A percentile compares a stretch with the other conserved stretches of the same genome.
These are phyloP conservation scores for Stemphylium vesicarium DNA, from an alignment of 2,329 filamentous ascomycete species.

Conservation along the genomic window DNA sequence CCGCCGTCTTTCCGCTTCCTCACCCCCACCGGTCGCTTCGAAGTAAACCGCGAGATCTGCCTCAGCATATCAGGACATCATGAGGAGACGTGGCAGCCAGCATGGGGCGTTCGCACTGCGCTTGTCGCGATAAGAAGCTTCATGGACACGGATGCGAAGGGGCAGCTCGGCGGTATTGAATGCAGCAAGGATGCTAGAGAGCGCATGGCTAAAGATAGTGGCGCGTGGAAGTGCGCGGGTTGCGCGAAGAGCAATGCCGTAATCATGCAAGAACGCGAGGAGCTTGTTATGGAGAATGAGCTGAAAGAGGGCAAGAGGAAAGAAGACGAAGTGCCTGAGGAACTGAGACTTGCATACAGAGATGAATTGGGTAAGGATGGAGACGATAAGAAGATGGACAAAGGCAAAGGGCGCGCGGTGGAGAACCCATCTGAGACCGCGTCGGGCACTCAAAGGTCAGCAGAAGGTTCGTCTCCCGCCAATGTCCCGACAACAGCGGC, in stretches of 20 bases:
- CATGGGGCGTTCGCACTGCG: conserved; percentile 94
- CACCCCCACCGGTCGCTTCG: conserved; percentile 90
- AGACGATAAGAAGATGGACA: conserved; percentile 21
- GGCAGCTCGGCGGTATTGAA: conserved; percentile 90
- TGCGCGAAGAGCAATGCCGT: conserved; percentile 77
- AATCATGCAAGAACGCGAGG: conserved; percentile 74
- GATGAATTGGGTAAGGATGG: conserved; percentile 67
- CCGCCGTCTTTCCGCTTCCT: conserved; percentile 96
- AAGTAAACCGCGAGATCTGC: conserved; percentile 96
- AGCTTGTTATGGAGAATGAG: conserved; percentile 57
- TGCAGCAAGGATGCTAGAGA: conserved; percentile 68
- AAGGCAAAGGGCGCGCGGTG: conserved; percentile 29
- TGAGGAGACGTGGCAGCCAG: conserved; percentile 98
- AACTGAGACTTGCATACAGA: conserved; percentile 71
- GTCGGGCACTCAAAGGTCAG: conserved; percentile 2
- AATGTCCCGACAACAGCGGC: background rate
- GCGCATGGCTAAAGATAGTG: conserved; percentile 71
- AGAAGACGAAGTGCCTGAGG: conserved; percentile 59
- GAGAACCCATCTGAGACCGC: conserved; percentile 1
- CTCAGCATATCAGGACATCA: conserved; percentile 93
- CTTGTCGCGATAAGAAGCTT: conserved; percentile 80
- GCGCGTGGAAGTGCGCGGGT: conserved; percentile 69
- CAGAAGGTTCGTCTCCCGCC: background rate
- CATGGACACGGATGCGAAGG: conserved; percentile 88
- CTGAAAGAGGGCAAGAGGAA: conserved; percentile 51